Base-by-base conservation (phyloP, 768 basidiomycete species). In the Mycena galopus region DNA sequence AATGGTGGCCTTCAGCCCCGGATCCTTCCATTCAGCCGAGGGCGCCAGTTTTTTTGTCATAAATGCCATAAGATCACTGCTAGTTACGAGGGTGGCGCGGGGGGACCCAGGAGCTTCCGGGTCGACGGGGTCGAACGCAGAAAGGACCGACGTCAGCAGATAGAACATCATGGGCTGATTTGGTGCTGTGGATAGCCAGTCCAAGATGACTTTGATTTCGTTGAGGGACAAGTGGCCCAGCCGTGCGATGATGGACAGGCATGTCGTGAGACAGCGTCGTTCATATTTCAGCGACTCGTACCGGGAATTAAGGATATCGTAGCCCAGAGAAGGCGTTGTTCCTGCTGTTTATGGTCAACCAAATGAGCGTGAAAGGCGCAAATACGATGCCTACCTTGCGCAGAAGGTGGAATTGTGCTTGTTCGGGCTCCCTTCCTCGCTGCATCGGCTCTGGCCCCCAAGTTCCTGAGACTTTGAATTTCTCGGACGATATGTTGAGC, bases 261-360 rank as follows among this genome's bases (percentile, higher is more conserved):
- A 85, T n/a, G 86, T 85, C 23, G 90, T 90, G 5, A 96, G 87
- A 59, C 86, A 85, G 14, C 93, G 88, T 73, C 94, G 87, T 77
- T 96, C 94, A 64, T 91, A 91, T 77, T 88, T 90, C 60, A 96
- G 84, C 0, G 92, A 94, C 39, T 94, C 91, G 75, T 89, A 88
- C 33, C 94, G 90, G 44, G 92, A 89, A 58, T 86, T 88, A 1
- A 93, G 84, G 70, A 94, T 85, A 71, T 93, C 92, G 56, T 86
- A 87, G 10, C 94, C 93, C 53, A 96, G 82, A 3, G 84, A 80
- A 6, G 88, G 84, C 62, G 80, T 81, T 25, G 76, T 71, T 51
- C 84, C 89, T 90, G 67, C 14, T 69, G 65, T 56, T 64, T 23
- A 30, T 9, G n/a, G 19, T 61, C 29, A 21, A 21, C 67, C 17